Evolutionary conservation across 495 filamentous ascomycete genomes (phyloP), one percentile per base, ranked within the genome.

Genomic region (Aspergillus wentii): DNA sequence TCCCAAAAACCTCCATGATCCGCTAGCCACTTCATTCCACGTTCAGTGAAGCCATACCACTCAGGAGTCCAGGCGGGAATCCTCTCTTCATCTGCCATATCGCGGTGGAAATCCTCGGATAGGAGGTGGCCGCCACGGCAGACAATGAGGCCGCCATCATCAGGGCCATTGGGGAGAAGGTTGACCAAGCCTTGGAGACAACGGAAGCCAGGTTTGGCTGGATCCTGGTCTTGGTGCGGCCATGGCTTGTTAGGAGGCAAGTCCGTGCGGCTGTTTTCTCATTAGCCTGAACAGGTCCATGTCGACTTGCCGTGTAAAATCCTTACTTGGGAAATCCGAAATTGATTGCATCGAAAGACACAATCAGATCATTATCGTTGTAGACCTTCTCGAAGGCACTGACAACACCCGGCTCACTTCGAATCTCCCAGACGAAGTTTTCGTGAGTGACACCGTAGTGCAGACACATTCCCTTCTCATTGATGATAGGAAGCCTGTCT

Each of bases 181-280:
- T 72, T 74, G 1, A 71, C 55, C 10, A 74, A 50, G n/a, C 66
- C 69, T 40, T 74, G 69, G 17, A 71, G 48, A 39, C 69, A 71
- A 20, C 59, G 51, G 56, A 73, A 65, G 18, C 66, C 66, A 26
- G 49, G 58, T 22, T 64, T 63, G 4, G 44, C 40, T 6, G 66
- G 66, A 33, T 62, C 54, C 41, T 73, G 69, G 30, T 73, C 69
- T 35, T 62, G 56, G 40, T 73, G 69, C 3, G 67, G 67, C 69
- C 69, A 71, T 11, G 66, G 63, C 13, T 57, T 64, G 45, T 67
- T 64, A 33, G 49, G 38, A 7, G 59, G 41, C 18, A 64, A 21
- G 35, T 67, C 61, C 30, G 43, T 51, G n/a, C 54, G 61, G 28
- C 56, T 60, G 18, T 17, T 14, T 1, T n/a, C n/a, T n/a, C n/a